Conservation (phyloP, 306 rosid genomes). For the Cucumis sativus region DNA sequence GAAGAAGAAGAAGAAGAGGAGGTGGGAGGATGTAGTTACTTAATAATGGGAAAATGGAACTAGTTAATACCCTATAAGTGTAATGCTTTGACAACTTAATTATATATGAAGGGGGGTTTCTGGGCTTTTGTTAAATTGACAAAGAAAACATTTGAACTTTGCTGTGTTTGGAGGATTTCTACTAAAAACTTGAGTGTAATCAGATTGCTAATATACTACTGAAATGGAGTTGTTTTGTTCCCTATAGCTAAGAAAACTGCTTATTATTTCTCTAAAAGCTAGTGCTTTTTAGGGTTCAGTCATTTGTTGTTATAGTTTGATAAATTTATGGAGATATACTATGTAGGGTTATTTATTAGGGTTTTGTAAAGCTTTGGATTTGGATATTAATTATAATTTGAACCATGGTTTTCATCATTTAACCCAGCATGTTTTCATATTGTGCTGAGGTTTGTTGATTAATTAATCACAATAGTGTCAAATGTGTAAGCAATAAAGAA, state of each 20-base stretch:
- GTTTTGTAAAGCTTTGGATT: not conserved
- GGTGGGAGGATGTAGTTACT: not conserved
- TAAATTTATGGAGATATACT: too few relatives aligned
- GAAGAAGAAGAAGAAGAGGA: not conserved
- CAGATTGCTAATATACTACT: too few relatives aligned
- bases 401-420: not conserved
- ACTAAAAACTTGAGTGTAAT: too few relatives aligned
- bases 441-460: not conserved
- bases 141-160: not conserved
- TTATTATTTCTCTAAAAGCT: too few relatives aligned
- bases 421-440: too few relatives aligned
- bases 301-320: not conserved
- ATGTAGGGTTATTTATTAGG: not conserved
- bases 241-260: not conserved
- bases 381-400: not conserved
- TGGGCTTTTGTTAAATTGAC: not conserved
- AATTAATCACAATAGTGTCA: too few relatives aligned
- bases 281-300: not conserved
- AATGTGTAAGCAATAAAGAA: too few relatives aligned
- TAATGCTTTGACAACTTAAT: not conserved
- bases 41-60: not conserved
- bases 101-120: not conserved
- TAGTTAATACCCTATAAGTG: not conserved
- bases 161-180: too few relatives aligned
- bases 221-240: not conserved